Evolutionary conservation across 2,329 filamentous ascomycete genomes (phyloP).

Genomic region (Pyrenochaeta sp.): DNA sequence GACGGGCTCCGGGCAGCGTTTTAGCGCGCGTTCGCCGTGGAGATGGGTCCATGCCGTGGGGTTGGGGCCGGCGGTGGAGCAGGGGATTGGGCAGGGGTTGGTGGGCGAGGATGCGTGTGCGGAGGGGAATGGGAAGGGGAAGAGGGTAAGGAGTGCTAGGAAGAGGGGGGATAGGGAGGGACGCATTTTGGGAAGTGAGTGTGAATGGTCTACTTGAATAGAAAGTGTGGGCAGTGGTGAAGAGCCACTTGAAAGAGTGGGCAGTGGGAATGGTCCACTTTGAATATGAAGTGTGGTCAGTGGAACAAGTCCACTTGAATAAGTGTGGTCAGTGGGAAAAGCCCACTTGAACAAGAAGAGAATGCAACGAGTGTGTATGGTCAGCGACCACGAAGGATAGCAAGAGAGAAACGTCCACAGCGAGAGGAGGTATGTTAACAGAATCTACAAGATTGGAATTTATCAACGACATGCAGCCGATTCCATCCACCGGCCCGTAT

Average conservation of each 20-base stretch:
- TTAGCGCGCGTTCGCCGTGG: not conserved
- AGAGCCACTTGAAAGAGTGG: not conserved
- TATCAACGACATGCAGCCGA: not conserved
- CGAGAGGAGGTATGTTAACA: no score
- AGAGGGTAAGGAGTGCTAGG: no score
- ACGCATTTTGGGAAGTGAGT: no score
- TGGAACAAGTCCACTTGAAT: not conserved
- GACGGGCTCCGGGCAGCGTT: not conserved
- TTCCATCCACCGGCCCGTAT: not conserved
- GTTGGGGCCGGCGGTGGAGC: not conserved
- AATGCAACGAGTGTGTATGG: no score
- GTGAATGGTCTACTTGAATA: no score
- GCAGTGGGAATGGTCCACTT: not conserved
- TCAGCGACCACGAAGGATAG: no score
- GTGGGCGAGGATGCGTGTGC: not conserved
- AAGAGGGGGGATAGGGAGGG: no score
- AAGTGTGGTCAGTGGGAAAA: no score
- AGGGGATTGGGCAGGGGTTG: not conserved
- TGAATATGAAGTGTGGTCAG: no score
- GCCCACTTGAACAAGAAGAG: no score
- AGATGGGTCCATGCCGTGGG: not conserved
- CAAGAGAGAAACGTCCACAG: no score
- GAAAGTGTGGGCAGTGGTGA: not conserved
- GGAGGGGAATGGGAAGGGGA: not conserved
- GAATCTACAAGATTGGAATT: not conserved